Evolutionary conservation across 495 filamentous ascomycete species (phyloP).

Genomic region (Trichocladium antarcticum): DNA sequence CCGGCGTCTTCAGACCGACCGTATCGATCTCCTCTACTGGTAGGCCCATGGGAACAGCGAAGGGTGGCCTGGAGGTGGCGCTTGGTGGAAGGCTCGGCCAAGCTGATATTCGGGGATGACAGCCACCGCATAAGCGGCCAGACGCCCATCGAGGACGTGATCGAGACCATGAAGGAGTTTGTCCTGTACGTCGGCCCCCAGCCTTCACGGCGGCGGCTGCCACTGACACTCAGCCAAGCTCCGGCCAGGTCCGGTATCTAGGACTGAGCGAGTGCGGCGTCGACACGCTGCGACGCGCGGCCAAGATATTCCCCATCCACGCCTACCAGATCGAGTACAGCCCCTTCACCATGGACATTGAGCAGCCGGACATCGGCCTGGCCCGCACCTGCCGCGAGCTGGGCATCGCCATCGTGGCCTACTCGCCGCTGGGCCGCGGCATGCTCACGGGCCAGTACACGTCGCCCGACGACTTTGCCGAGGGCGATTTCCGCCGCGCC

Average conservation of each 20-base stretch:
- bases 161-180: conserved; percentile 14
- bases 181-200: conserved; percentile 8
- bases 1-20: conserved; percentile 40
- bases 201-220: conserved; percentile 7
- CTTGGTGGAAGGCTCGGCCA: too few species aligned
- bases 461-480: too few species aligned
- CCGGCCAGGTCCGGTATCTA: conserved; percentile 37
- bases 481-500: too few species aligned
- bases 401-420: too few species aligned
- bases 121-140: conserved; percentile 16
- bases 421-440: too few species aligned
- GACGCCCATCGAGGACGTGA: conserved; percentile 14
- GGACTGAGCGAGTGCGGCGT: conserved; percentile 29
- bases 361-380: too few species aligned
- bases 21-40: conserved; percentile 34
- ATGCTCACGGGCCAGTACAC: too few species aligned
- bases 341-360: conserved; percentile 18
- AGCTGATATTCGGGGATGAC: too few species aligned
- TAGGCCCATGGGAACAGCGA: not conserved
- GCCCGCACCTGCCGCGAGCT: too few species aligned
- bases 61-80: too few species aligned
- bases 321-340: conserved; percentile 24
- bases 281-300: conserved; percentile 22
- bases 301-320: conserved; percentile 17
- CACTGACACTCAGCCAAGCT: conserved; percentile 17